Percentiles rank a stretch among this genome's conserved stretches.
phyloP scores from a whole-genome alignment of 1,284 basidiomycete species.

The Ceratobasidium sp. region DNA sequence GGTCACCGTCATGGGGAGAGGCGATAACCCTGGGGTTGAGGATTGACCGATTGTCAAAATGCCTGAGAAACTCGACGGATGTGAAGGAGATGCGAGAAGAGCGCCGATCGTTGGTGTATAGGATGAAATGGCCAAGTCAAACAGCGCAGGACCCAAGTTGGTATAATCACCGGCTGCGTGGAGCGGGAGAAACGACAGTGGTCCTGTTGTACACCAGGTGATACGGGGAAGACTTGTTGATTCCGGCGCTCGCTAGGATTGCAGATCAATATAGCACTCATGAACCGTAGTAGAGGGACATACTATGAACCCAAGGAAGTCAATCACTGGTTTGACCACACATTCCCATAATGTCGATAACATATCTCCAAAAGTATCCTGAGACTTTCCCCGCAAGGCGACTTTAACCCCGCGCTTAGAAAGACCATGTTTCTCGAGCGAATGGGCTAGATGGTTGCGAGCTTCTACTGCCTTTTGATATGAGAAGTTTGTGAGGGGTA shows the following conservation, averaged over 20 bases:
- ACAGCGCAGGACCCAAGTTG: not conserved
- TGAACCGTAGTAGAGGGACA: not conserved
- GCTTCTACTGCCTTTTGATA: not conserved
- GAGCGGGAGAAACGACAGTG: not conserved
- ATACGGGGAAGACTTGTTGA: not conserved
- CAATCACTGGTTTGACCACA: not conserved
- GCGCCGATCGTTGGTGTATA: not conserved
- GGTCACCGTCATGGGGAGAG: not conserved
- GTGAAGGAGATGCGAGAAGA: not conserved
- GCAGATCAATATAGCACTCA: not conserved
- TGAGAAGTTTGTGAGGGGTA: not conserved
- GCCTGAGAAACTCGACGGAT: not conserved
- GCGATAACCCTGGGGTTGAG: not conserved
- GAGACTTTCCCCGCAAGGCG: not conserved
- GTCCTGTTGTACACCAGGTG: slow-evolving; percentile 15
- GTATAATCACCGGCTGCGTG: not conserved
- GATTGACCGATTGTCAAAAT: not conserved
- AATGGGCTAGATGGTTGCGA: not conserved
- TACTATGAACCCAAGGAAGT: not conserved
- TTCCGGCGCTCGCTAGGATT: no score
- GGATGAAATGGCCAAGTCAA: not conserved
- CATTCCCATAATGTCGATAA: not conserved
- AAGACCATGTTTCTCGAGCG: not conserved
- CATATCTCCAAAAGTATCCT: not conserved
- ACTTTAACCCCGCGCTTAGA: not conserved